phyloP scores from a whole-genome alignment of 2,329 filamentous ascomycete species.

The Paraphoma sp. region DNA sequence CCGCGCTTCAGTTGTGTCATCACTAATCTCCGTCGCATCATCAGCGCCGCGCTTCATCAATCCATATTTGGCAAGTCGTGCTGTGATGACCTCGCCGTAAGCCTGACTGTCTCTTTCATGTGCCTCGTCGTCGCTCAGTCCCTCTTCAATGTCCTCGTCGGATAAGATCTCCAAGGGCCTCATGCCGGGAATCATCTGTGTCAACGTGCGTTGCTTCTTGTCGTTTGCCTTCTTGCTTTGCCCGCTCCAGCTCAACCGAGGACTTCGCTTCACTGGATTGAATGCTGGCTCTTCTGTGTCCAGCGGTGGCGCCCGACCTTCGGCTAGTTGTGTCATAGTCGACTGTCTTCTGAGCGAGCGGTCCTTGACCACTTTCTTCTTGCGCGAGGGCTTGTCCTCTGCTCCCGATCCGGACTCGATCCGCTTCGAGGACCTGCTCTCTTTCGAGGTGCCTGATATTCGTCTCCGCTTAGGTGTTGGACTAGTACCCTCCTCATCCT shows the following conservation, averaged over 20 bases:
- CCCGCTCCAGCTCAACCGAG: slow-evolving; percentile 29
- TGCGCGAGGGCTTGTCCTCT: slow-evolving; percentile 2
- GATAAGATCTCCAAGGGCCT: slow-evolving; percentile 19
- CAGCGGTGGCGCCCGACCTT: slow-evolving; percentile 30
- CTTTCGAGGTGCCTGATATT: slow-evolving; percentile 7
- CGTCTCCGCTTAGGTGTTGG: slow-evolving; percentile 28
- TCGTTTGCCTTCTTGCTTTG: slow-evolving; percentile 20
- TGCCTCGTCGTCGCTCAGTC: slow-evolving; percentile 20
- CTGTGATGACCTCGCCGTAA: slow-evolving; percentile 19
- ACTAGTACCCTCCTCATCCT: slow-evolving; percentile 8
- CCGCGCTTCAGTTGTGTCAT: no score
- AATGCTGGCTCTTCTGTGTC: slow-evolving; percentile 31
- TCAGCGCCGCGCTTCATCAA: slow-evolving; percentile 10
- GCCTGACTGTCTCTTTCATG: slow-evolving; percentile 16
- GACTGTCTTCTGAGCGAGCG: slow-evolving; percentile 36
- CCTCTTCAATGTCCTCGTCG: slow-evolving; percentile 27
- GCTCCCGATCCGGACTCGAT: slow-evolving; percentile 6
- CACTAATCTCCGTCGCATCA: background rate
- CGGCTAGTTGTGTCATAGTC: slow-evolving; percentile 44
- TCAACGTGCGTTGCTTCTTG: slow-evolving; percentile 39
- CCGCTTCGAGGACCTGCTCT: slow-evolving; percentile 5
- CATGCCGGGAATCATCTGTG: slow-evolving; percentile 43
- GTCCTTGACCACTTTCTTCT: slow-evolving; percentile 3
- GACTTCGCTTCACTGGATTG: slow-evolving; percentile 23
- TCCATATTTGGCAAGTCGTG: slow-evolving; percentile 25